Evolutionary conservation across 805 yeast species (phyloP).

Genomic region (Cyberlindnera suaveolens): DNA sequence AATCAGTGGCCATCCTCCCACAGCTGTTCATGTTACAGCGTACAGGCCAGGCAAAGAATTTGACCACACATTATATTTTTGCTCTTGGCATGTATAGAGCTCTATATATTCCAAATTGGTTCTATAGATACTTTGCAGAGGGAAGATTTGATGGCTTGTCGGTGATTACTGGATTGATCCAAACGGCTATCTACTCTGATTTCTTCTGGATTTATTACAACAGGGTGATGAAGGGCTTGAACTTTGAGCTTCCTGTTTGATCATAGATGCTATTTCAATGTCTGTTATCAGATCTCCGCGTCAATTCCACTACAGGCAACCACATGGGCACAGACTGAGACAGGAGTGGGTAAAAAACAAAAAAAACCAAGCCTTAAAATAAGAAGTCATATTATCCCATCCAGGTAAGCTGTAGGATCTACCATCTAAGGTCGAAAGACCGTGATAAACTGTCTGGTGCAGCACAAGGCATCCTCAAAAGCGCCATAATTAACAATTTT

Average conservation of each 20-base stretch:
- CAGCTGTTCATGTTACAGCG: constrained; percentile 87
- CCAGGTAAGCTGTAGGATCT: too few species aligned
- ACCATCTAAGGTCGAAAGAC: too few species aligned
- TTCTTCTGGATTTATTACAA: constrained; percentile 89
- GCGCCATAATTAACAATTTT: too few species aligned
- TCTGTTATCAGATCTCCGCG: too few species aligned
- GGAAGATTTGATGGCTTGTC: constrained; percentile 63
- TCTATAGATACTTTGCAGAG: constrained; percentile 71
- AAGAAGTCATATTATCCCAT: too few species aligned
- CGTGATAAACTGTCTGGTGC: too few species aligned
- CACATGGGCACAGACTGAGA: too few species aligned
- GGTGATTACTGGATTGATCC: constrained; percentile 74
- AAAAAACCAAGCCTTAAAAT: too few species aligned
- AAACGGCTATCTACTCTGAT: constrained; percentile 86
- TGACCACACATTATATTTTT: constrained; percentile 89
- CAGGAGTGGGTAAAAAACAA: too few species aligned
- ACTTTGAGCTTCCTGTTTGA: constrained; percentile 59
- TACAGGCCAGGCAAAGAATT: constrained; percentile 79
- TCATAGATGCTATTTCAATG: too few species aligned
- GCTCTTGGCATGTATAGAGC: constrained; percentile 90
- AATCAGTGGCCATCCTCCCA: constrained; percentile 86
- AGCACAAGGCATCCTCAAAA: too few species aligned
- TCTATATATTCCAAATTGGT: constrained; percentile 90
- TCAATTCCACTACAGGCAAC: too few species aligned
- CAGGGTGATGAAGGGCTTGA: constrained; percentile 72